Conservation (phyloP, 768 basidiomycete genomes). For the Lactarius indigo region DNA sequence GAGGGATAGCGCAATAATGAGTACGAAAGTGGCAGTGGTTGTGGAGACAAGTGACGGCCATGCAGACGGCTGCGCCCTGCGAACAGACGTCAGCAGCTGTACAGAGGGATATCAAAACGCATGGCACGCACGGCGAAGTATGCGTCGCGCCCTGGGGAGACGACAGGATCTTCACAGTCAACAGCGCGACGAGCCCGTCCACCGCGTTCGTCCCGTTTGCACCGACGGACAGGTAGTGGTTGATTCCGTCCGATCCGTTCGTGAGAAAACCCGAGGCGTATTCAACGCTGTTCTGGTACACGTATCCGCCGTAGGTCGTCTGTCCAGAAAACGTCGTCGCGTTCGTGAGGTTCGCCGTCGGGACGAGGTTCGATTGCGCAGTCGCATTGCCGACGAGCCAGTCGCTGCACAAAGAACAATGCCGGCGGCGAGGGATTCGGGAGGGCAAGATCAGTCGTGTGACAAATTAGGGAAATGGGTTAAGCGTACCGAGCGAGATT, state of each 20-base stretch:
- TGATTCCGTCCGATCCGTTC: slow-evolving; percentile 67
- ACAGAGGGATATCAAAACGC: neutral
- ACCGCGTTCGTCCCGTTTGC: slow-evolving; percentile 53
- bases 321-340: slow-evolving; percentile 56
- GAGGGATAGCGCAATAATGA: slow-evolving; percentile 7
- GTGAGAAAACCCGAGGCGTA: slow-evolving; percentile 70
- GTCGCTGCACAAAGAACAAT: slow-evolving; percentile 46
- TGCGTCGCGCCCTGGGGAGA: slow-evolving; percentile 29
- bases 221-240: slow-evolving; percentile 57
- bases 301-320: slow-evolving; percentile 63
- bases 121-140: slow-evolving; percentile 26
- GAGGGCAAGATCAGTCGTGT: neutral
- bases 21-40: neutral
- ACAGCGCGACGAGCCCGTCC: slow-evolving; percentile 80
- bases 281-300: slow-evolving; percentile 63
- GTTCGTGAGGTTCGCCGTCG: slow-evolving; percentile 51
- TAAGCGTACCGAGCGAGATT: slow-evolving; percentile 62
- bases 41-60: neutral
- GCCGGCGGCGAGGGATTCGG: neutral
- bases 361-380: slow-evolving; percentile 38
- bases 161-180: slow-evolving; percentile 64
- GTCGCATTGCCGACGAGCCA: slow-evolving; percentile 86
- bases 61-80: neutral
- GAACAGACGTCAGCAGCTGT: neutral
- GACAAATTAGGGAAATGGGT: neutral